Conservation (phyloP, 2,329 filamentous ascomycete genomes). For the Monosporascus sp. region DNA sequence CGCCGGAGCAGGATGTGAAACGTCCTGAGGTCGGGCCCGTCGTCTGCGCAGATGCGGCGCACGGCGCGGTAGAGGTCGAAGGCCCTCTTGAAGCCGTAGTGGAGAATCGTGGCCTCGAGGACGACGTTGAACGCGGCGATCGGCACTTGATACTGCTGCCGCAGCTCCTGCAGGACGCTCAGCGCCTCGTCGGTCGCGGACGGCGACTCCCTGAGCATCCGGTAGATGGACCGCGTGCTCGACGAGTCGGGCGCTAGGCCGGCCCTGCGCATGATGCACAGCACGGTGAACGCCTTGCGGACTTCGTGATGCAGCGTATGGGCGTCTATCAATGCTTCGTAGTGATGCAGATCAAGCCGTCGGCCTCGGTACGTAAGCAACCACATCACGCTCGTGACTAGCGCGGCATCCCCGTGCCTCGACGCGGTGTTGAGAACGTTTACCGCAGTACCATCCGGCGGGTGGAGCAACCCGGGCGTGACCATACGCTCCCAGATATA, state of each 20-base stretch:
- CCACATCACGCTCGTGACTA: slow-evolving; percentile 68
- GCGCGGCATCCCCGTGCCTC: slow-evolving; percentile 57
- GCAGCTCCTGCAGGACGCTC: slow-evolving; percentile 50
- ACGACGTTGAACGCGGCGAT: slow-evolving; percentile 36
- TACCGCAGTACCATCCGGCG: slow-evolving; percentile 59
- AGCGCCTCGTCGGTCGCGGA: slow-evolving; percentile 48
- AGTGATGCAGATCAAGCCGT: slow-evolving; percentile 62
- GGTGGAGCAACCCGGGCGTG: slow-evolving; percentile 48
- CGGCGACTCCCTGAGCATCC: slow-evolving; percentile 44
- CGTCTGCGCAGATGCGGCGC: slow-evolving; percentile 27
- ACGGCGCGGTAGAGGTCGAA: slow-evolving; percentile 34
- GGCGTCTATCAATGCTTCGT: slow-evolving; percentile 71
- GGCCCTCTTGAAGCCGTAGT: slow-evolving; percentile 20
- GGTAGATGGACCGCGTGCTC: slow-evolving; percentile 60
- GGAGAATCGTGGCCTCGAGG: slow-evolving; percentile 28
- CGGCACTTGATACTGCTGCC: slow-evolving; percentile 30
- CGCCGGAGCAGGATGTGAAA: slow-evolving; percentile 30
- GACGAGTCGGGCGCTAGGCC: slow-evolving; percentile 51
- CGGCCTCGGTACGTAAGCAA: slow-evolving; percentile 55
- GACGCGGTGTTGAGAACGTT: slow-evolving; percentile 70
- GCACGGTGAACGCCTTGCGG: slow-evolving; percentile 59
- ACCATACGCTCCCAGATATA: slow-evolving; percentile 70
- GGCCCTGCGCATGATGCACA: slow-evolving; percentile 68
- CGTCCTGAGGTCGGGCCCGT: slow-evolving; percentile 30
- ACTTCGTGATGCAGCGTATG: slow-evolving; percentile 60